These are phyloP conservation scores for Corynespora cassiicola DNA, from an alignment of 2,329 filamentous ascomycete species.

Conservation along the genomic window DNA sequence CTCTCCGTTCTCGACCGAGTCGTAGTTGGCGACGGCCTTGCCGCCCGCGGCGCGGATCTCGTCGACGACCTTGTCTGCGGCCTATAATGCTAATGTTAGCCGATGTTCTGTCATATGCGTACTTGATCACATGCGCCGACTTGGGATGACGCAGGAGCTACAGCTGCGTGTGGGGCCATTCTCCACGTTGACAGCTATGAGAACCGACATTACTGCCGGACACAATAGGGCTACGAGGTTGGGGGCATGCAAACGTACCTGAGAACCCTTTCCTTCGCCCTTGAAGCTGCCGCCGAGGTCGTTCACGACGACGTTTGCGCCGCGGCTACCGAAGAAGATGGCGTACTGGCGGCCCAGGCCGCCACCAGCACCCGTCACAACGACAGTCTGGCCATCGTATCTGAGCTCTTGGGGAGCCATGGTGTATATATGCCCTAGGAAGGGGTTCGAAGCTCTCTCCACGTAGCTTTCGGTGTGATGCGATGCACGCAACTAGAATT, in stretches of 20 bases:
- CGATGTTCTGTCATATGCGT: not conserved
- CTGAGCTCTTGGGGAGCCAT: conserved; percentile 63
- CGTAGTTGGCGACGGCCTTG: conserved; percentile 97
- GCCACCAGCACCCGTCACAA: conserved; percentile 85
- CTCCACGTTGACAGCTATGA: too few species aligned
- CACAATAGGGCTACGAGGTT: too few species aligned
- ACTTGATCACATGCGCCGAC: not conserved
- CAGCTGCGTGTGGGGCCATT: too few species aligned
- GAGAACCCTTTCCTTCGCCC: conserved; percentile 85
- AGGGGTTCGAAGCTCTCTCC: conserved; percentile 3
- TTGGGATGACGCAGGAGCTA: too few species aligned
- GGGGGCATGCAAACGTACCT: conserved; percentile 63
- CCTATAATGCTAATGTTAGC: conserved; percentile 55
- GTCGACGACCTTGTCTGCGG: conserved; percentile 81
- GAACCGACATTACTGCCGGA: too few species aligned
- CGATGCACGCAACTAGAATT: too few species aligned
- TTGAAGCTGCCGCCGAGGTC: conserved; percentile 93
- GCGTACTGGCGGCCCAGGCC: conserved; percentile 84
- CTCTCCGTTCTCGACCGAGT: conserved; percentile 91
- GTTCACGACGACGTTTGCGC: conserved; percentile 95
- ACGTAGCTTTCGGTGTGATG: not conserved
- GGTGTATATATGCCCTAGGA: too few species aligned
- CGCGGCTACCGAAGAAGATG: conserved; percentile 87
- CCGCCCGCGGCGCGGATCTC: conserved; percentile 88
- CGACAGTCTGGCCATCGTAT: conserved; percentile 87